Evolutionary conservation across 495 filamentous ascomycete species (phyloP).

Genomic region (Aspergillus cristatus): DNA sequence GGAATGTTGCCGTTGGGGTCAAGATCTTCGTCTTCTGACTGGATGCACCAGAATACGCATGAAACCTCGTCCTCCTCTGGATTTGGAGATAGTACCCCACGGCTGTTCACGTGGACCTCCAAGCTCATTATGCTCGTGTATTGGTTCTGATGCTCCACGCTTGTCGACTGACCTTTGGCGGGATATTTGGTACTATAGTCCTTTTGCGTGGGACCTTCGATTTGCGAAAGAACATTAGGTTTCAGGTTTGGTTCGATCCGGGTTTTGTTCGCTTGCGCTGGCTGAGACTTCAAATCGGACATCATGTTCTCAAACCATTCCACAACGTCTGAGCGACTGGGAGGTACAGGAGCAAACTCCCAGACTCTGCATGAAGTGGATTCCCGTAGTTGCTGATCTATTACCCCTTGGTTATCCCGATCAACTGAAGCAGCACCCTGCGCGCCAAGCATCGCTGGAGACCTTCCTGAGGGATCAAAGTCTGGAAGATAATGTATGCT

Average conservation of each 20-base stretch:
- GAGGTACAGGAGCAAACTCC: constrained; percentile 49
- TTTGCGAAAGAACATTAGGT: constrained; percentile 58
- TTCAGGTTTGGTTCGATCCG: constrained; percentile 9
- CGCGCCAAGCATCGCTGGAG: constrained; percentile 45
- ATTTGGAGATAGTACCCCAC: constrained; percentile 70
- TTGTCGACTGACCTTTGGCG: constrained; percentile 64
- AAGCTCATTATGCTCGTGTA: constrained; percentile 97
- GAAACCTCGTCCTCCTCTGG: constrained; percentile 85
- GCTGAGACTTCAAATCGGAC: constrained; percentile 2
- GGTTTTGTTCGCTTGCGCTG: constrained; percentile 1
- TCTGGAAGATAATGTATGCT: constrained; percentile 66
- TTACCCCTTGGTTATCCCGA: constrained; percentile 37
- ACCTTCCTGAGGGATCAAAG: constrained; percentile 61
- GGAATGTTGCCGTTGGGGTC: constrained; percentile 44
- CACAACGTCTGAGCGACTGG: constrained; percentile 60
- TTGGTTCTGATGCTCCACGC: constrained; percentile 75
- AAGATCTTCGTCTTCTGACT: constrained; percentile 56
- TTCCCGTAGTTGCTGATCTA: constrained; percentile 39
- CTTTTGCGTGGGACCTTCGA: constrained; percentile 81
- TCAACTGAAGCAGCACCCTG: constrained; percentile 37
- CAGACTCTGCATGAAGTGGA: constrained; percentile 21
- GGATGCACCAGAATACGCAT: constrained; percentile 84
- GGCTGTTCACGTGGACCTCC: constrained; percentile 89
- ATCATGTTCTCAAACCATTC: constrained; percentile 50
- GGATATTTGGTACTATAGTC: constrained; percentile 81